A percentile compares a stretch with the other conserved stretches of the same genome.
These are phyloP conservation scores for Leccinum disarticulatum DNA, from an alignment of 768 basidiomycete genomes.

Conservation along the genomic window DNA sequence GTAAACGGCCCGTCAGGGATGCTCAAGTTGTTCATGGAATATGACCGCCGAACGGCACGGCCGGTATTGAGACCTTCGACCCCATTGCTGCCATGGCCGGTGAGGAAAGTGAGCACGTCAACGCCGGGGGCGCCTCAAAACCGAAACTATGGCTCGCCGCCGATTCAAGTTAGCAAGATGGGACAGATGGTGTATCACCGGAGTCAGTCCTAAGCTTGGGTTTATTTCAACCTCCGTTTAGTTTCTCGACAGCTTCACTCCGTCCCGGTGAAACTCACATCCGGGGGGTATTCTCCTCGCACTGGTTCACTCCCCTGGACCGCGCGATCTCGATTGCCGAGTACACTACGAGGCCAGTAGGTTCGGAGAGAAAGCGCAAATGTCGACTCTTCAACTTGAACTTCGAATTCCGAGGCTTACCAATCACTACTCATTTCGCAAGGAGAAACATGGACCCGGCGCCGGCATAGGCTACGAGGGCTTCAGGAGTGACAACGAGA, in stretches of 20 bases:
- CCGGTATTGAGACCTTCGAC: neutral
- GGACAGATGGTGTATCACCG: neutral
- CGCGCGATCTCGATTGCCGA: no score
- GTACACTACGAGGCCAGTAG: no score
- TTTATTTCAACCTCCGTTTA: neutral
- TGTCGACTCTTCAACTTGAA: no score
- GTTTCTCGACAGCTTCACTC: neutral
- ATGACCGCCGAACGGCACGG: no score
- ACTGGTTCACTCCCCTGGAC: no score
- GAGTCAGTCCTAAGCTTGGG: neutral
- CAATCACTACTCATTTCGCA: no score
- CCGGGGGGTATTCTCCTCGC: neutral
- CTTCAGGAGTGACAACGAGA: neutral
- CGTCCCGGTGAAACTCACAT: neutral
- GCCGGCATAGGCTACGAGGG: no score
- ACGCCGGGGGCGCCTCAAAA: neutral
- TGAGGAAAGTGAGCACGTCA: neutral
- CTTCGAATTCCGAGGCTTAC: no score
- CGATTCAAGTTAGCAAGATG: neutral
- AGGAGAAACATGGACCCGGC: no score
- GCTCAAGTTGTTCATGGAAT: no score
- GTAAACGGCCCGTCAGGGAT: no score
- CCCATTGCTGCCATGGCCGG: neutral
- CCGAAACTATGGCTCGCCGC: neutral
- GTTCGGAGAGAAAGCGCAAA: no score